Base-by-base conservation (phyloP, 2,329 filamentous ascomycete genomes). In the Westerdykella aurantiaca region DNA sequence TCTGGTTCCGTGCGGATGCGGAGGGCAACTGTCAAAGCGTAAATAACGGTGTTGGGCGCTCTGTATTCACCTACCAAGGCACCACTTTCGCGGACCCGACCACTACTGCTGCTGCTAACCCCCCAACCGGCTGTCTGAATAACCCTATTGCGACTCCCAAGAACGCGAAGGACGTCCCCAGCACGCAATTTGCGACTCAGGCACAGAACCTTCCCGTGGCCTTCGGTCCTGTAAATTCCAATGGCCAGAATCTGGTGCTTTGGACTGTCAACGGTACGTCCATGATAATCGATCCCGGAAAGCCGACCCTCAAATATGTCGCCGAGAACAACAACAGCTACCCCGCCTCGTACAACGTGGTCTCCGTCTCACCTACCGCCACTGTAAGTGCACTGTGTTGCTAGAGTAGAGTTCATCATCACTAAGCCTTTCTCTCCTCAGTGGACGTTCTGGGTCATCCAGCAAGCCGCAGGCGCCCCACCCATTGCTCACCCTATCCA, bases 371-470 rank as follows among this genome's bases (percentile, higher is more conserved):
- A 12, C 60, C 57, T 4, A 57, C 56, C 37, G 58, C 59, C 29
- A 49, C 44, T 2, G 48, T 51, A 49, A 25, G 46, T 25, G 17
- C 6, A 14, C 22, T 21, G 34, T 25, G 21, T 16, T 35, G 18
- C 31, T 14, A 4, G 12, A 29, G 4, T 18, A 10, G 11, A 21
- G 44, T 21, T 9, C 35, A 34, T 22, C 23, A 18, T 41, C 21
- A 42, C 38, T 47, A 22, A 53, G 43, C 6, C 18, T 14, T 39
- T 5, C 17, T 29, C 11, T 29, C 11, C 6, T 6, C 34, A 55
- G 18, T 72, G 69, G 72, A 69, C 67, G 0, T 74, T 70, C 53
- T 75, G 71, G 71, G 61, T 75, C 29, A 69, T 75, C 34, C 72
- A 75, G 41, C 64, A 70, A 48, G 57, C 64, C 1, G 47, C 53